Conservation (phyloP, 345 rosid species). For the Trapa incisa region DNA sequence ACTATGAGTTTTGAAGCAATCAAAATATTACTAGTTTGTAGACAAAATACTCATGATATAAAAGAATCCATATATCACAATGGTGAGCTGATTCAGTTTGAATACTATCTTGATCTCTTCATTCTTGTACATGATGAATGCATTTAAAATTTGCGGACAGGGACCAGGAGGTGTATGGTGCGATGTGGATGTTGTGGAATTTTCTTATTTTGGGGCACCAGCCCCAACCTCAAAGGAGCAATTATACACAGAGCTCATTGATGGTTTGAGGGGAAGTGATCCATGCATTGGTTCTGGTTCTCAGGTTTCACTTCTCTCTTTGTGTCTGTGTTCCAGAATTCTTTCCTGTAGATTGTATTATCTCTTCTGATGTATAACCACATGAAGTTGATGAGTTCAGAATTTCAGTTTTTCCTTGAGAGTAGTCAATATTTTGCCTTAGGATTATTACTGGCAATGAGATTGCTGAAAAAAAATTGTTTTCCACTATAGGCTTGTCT, state of each 20-base stretch:
- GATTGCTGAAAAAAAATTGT: no score
- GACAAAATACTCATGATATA: neutral
- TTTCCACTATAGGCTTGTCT: no score
- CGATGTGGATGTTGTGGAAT: slow-evolving; percentile 93
- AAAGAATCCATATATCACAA: neutral
- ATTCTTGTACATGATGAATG: slow-evolving; percentile 11
- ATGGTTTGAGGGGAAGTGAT: slow-evolving; percentile 84
- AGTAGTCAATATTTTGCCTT: no score
- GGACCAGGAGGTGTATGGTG: slow-evolving; percentile 99
- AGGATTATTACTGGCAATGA: no score
- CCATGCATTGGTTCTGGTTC: slow-evolving; percentile 90
- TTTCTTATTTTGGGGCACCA: slow-evolving; percentile 86
- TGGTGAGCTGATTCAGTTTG: neutral
- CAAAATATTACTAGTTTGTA: neutral
- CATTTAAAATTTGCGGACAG: slow-evolving; percentile 25
- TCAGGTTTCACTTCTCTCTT: slow-evolving; percentile 38
- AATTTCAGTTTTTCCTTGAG: no score
- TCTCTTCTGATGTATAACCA: no score
- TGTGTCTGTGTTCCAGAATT: neutral
- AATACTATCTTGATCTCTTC: neutral
- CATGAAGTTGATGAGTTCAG: no score
- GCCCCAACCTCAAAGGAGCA: slow-evolving; percentile 81
- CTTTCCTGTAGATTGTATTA: neutral
- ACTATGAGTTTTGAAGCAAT: neutral
- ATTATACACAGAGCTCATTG: slow-evolving; percentile 74